Percentiles rank a stretch among this genome's conserved stretches.
Conservation (phyloP, 306 rosid species). For the Phaseolus lunatus region DNA sequence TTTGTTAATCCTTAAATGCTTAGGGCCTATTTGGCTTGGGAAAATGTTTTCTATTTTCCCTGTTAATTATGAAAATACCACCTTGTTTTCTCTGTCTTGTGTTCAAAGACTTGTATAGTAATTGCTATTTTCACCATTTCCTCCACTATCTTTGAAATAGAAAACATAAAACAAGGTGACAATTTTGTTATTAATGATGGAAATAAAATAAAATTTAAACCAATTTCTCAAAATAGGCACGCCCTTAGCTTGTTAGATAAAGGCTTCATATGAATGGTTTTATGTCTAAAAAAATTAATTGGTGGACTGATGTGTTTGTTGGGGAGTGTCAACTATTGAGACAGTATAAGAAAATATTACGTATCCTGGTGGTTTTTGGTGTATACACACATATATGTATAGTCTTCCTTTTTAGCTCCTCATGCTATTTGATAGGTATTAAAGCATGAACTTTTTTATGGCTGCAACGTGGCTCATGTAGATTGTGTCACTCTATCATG, state of each 20-base stretch:
- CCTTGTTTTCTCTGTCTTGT: neutral
- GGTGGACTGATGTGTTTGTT: slow-evolving; percentile 22
- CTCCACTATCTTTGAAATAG: neutral
- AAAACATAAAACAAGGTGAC: neutral
- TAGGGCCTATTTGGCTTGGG: slow-evolving; percentile 8
- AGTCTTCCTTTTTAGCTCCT: neutral
- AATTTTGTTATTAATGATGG: neutral
- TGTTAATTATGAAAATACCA: neutral
- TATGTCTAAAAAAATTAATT: slow-evolving; percentile 10
- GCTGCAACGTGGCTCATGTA: slow-evolving; percentile 5
- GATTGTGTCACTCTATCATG: slow-evolving; percentile 30
- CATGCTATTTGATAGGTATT: slow-evolving; percentile 27
- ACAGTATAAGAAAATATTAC: slow-evolving; percentile 10
- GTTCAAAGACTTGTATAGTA: neutral
- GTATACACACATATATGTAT: neutral
- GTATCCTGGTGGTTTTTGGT: slow-evolving; percentile 7
- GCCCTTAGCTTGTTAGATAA: slow-evolving; percentile 3
- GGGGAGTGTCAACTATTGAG: slow-evolving; percentile 17
- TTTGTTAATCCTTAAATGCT: neutral
- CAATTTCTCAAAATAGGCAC: slow-evolving; percentile 2
- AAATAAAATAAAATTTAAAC: neutral
- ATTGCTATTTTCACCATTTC: slow-evolving; percentile 15
- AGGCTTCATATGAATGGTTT: slow-evolving; percentile 4
- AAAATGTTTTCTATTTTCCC: neutral
- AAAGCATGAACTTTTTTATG: slow-evolving; percentile 11